Percentiles rank a stretch among this genome's conserved stretches.
phyloP scores from a whole-genome alignment of 139 green algal genomes.

The Limnomonas spitsbergensis region DNA sequence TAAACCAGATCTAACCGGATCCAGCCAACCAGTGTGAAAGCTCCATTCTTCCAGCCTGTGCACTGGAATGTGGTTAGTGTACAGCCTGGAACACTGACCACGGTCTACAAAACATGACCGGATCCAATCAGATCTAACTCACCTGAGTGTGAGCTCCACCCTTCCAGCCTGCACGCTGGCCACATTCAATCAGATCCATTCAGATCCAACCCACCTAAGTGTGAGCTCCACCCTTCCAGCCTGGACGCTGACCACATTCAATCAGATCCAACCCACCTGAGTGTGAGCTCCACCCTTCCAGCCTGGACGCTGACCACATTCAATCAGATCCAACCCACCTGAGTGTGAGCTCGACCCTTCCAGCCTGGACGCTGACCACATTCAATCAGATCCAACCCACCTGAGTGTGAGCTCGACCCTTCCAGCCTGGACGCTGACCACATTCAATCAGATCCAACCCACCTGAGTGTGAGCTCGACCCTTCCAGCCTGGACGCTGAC shows the following conservation, averaged over 20 bases:
- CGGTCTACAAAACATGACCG: too few species aligned
- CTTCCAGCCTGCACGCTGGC: too few species aligned
- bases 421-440: not conserved
- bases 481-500: not conserved
- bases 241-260: not conserved
- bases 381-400: not conserved
- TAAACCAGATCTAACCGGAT: too few species aligned
- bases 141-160: too few species aligned
- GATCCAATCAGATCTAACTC: not conserved
- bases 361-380: not conserved
- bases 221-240: conserved; percentile 60
- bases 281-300: not conserved
- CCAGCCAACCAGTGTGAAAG: too few species aligned
- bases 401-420: not conserved
- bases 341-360: not conserved
- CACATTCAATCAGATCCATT: too few species aligned
- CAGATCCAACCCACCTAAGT: conserved; percentile 31
- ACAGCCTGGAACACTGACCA: too few species aligned
- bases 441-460: not conserved
- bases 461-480: not conserved
- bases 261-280: not conserved
- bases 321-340: not conserved
- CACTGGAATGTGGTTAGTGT: too few species aligned
- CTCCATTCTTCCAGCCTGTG: too few species aligned
- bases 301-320: not conserved